Conservation (phyloP, 2,329 filamentous ascomycete species). For the Exophiala aquamarina region DNA sequence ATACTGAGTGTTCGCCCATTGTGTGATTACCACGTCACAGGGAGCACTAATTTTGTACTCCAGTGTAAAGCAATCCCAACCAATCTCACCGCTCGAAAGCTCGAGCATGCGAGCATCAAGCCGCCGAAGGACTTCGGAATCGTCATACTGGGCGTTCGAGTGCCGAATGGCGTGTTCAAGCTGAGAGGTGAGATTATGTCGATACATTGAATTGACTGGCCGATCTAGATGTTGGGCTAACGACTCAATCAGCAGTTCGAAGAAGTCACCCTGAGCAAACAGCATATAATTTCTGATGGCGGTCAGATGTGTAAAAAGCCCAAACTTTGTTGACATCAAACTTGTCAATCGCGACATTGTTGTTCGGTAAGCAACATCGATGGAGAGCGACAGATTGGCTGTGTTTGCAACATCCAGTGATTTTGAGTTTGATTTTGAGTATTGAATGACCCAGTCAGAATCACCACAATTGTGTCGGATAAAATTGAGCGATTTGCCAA, state of each 20-base stretch:
- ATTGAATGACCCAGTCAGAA: constrained; percentile 90
- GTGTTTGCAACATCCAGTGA: constrained; percentile 85
- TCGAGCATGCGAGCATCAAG: constrained; percentile 98
- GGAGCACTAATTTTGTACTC: constrained; percentile 98
- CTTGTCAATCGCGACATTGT: constrained; percentile 94
- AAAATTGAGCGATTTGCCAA: constrained; percentile 97
- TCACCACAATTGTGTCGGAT: constrained; percentile 95
- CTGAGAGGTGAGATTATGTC: constrained; percentile 95
- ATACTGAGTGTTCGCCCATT: constrained; percentile 93
- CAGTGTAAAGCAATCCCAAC: constrained; percentile 98
- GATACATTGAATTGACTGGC: constrained; percentile 93
- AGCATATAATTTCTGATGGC: constrained; percentile 94
- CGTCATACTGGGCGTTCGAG: constrained; percentile 95
- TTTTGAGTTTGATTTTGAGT: constrained; percentile 89
- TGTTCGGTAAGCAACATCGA: constrained; percentile 95
- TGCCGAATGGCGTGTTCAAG: constrained; percentile 95
- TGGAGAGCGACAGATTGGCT: constrained; percentile 84
- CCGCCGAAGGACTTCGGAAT: constrained; percentile 82
- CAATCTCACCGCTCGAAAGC: constrained; percentile 92
- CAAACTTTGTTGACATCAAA: constrained; percentile 93
- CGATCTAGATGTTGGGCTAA: constrained; percentile 88
- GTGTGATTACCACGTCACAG: constrained; percentile 94
- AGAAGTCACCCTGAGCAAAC: constrained; percentile 94
- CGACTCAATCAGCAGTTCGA: constrained; percentile 94
- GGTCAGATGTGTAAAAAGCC: constrained; percentile 85